These are phyloP conservation scores for Xylariales sp. DNA, from an alignment of 2,329 filamentous ascomycete species.

Conservation along the genomic window DNA sequence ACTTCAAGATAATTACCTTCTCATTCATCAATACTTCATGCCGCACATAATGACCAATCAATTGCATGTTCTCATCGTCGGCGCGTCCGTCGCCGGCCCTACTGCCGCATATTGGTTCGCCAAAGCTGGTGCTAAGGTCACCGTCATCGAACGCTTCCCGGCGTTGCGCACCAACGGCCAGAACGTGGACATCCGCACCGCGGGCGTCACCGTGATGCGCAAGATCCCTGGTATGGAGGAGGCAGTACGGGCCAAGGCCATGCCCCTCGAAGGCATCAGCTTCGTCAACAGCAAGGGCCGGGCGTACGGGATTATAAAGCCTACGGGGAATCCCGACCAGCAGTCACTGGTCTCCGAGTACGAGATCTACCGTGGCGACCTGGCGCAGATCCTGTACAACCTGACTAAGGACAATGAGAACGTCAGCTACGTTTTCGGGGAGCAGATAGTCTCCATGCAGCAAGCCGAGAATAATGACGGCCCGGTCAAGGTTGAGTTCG, in stretches of 20 bases:
- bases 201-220: constrained; percentile 30
- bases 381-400: constrained; percentile 34
- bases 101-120: constrained; percentile 23
- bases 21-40: no score
- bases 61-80: constrained; percentile 29
- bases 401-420: constrained; percentile 29
- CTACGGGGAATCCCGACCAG: constrained; percentile 31
- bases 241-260: constrained; percentile 28
- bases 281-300: constrained; percentile 32
- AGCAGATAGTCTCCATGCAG: constrained; percentile 31
- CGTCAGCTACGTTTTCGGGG: constrained; percentile 32
- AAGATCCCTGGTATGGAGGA: constrained; percentile 33
- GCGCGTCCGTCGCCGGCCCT: constrained; percentile 18
- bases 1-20: no score
- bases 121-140: constrained; percentile 16
- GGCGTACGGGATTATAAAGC: constrained; percentile 28
- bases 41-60: no score
- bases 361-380: constrained; percentile 43
- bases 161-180: constrained; percentile 22
- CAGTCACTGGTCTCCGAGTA: constrained; percentile 40
- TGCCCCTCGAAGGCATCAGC: constrained; percentile 37
- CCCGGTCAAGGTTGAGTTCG: constrained; percentile 34
- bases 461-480: constrained; percentile 22
- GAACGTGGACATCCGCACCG: constrained; percentile 31
- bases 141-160: constrained; percentile 21